Evolutionary conservation across 371 early-diverging fungal genomes (phyloP), one percentile per base, ranked within the genome.

Genomic region (Mucor saturninus): DNA sequence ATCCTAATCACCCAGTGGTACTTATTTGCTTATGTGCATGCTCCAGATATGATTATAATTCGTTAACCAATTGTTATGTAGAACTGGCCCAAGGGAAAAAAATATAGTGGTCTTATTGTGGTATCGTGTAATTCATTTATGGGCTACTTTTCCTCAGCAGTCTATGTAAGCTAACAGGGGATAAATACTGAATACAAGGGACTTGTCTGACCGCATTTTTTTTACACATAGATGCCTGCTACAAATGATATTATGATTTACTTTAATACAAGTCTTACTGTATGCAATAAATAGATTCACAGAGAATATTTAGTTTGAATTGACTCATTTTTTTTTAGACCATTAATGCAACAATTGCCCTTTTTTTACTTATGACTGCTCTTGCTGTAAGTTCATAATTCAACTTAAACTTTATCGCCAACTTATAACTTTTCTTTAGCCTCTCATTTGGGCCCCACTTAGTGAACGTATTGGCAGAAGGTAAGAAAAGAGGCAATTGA

Each of bases 401-500:
- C 21, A 21, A 21, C 21, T 21, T 21, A 0, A 21, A 21, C 1
- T 21, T 21, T 1, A 21, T 21, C 21, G 21, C 0, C 1, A 21
- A 42, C 15, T 21, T 46, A 35, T 35, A 1, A 35, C 21, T 31
- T 21, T 21, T 46, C 6, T 32, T 26, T 60, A 74, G 74, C 74
- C 78, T 45, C 56, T 78, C 14, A 60, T 71, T n/a, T 71, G 73
- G 71, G 75, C 75, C 32, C 79, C 79, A 2, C 42, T 78, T 5
- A 71, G 72, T 59, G 79, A 78, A 42, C 64, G 73, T 40, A 54
- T 78, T 31, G 79, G 70, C 21, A 53, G 78, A 64, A 68, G 76
- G 76, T 65, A 57, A 14, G 30, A 48, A 21, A 21, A 21, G 21
- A 21, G 21, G 21, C 21, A 21, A 21, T 21, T 21, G 21, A 21